These are phyloP conservation scores for Pterocarpus macrocarpus DNA, from an alignment of 306 rosid species.

Conservation along the genomic window DNA sequence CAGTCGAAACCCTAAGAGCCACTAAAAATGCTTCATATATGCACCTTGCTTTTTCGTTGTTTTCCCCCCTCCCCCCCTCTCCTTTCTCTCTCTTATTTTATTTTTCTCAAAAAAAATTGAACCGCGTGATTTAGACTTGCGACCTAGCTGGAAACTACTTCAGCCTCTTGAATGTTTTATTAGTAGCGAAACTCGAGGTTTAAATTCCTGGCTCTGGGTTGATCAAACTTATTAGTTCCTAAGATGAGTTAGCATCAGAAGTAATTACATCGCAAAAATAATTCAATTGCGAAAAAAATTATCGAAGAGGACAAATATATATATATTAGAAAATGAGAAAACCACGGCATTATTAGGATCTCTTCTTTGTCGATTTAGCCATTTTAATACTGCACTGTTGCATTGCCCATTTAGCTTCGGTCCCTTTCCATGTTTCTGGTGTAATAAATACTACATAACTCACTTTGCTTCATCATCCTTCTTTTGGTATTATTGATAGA, in stretches of 20 bases:
- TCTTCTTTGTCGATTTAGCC: constrained; percentile 54
- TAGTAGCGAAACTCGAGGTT: background rate
- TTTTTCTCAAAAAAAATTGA: too few relatives aligned
- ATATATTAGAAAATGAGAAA: constrained; percentile 45
- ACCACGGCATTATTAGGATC: constrained; percentile 50
- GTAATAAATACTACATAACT: constrained; percentile 62
- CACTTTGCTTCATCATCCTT: constrained; percentile 50
- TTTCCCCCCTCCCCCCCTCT: background rate
- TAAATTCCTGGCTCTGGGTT: background rate
- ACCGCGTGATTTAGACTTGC: constrained; percentile 30
- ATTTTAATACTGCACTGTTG: constrained; percentile 45
- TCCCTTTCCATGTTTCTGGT: constrained; percentile 72
- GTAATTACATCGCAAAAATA: background rate
- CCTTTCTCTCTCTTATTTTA: background rate
- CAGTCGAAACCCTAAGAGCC: constrained; percentile 42
- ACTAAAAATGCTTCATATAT: constrained; percentile 42
- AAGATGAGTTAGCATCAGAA: background rate
- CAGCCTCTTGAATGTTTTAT: constrained; percentile 7
- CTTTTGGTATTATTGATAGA: constrained; percentile 51
- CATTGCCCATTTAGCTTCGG: constrained; percentile 53
- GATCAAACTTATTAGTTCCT: background rate
- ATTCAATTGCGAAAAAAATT: constrained; percentile 14
- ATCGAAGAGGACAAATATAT: constrained; percentile 44
- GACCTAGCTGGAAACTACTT: constrained; percentile 11
- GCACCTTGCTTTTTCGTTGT: background rate